Percentiles rank a stretch among this genome's conserved stretches.
These are phyloP conservation scores for Lactifluus rugatus DNA, from an alignment of 768 basidiomycete genomes.

Conservation along the genomic window DNA sequence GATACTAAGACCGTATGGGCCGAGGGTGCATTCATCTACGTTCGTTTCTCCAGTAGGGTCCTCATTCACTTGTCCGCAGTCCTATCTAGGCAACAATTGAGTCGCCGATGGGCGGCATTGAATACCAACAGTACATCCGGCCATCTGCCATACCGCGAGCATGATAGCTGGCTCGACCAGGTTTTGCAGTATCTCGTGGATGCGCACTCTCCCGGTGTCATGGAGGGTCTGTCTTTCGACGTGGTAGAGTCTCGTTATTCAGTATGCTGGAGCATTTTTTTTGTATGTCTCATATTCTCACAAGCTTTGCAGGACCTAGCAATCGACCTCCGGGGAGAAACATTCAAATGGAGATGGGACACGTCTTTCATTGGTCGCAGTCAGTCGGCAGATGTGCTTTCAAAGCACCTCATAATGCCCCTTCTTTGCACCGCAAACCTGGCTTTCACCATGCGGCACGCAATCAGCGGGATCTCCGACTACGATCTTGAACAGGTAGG, in stretches of 20 bases:
- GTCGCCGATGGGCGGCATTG: conserved; percentile 59
- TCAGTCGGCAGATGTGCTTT: conserved; percentile 60
- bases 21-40: conserved; percentile 43
- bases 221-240: conserved; percentile 49
- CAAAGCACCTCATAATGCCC: conserved; percentile 69
- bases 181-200: conserved; percentile 46
- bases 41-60: not conserved
- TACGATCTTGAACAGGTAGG: conserved; percentile 58
- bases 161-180: conserved; percentile 53
- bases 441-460: conserved; percentile 52
- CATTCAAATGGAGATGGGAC: conserved; percentile 77
- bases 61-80: conserved; percentile 28
- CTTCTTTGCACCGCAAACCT: conserved; percentile 63
- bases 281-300: conserved; percentile 16
- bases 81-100: conserved; percentile 30
- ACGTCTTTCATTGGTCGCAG: conserved; percentile 53
- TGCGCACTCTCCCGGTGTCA: conserved; percentile 53
- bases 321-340: conserved; percentile 46
- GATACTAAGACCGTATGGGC: conserved; percentile 69
- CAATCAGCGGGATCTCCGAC: conserved; percentile 45
- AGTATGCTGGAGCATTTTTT: conserved; percentile 30
- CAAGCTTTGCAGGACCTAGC: conserved; percentile 47
- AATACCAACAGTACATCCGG: conserved; percentile 32
- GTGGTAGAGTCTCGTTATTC: conserved; percentile 50
- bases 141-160: conserved; percentile 31